phyloP scores from a whole-genome alignment of 1,284 basidiomycete genomes.

The Heterobasidion occidentale region DNA sequence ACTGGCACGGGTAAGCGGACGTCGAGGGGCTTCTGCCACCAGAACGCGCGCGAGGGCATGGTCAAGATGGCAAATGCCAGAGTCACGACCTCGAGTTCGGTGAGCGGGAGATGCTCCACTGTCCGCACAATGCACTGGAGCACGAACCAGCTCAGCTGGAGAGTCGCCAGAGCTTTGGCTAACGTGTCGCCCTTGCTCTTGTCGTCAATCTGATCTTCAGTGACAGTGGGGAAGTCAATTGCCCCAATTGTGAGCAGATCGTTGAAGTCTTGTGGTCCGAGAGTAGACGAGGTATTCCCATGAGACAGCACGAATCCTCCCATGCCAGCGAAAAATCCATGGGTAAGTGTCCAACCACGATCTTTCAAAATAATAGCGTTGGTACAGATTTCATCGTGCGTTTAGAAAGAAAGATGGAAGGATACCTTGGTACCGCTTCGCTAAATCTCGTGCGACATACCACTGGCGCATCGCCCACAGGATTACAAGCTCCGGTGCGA shows the following conservation, averaged over 20 bases:
- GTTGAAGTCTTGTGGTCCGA: conserved; percentile 9
- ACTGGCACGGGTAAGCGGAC: not conserved
- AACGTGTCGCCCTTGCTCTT: conserved; percentile 17
- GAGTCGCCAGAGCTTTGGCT: conserved; percentile 14
- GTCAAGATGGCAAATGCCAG: conserved; percentile 3
- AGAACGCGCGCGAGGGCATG: not conserved
- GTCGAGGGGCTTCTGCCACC: not conserved
- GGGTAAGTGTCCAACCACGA: conserved; percentile 7
- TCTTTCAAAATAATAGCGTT: not conserved
- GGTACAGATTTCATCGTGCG: no score
- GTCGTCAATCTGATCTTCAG: conserved; percentile 14
- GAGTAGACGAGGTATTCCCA: conserved; percentile 3
- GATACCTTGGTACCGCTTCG: not conserved
- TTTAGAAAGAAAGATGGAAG: not conserved
- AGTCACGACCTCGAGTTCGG: conserved; percentile 20
- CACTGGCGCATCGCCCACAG: not conserved
- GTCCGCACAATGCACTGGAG: conserved; percentile 15
- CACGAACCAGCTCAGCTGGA: conserved; percentile 19
- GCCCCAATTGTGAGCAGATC: not conserved
- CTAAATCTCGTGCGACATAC: not conserved
- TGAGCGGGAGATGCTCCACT: conserved; percentile 9
- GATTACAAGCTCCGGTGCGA: not conserved
- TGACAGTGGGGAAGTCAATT: conserved; percentile 9
- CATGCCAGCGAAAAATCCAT: conserved; percentile 15
- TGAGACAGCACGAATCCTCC: conserved; percentile 14